A percentile compares a stretch with the other conserved stretches of the same genome.
phyloP scores from a whole-genome alignment of 2,329 filamentous ascomycete genomes.

The Elsinoe fawcettii region DNA sequence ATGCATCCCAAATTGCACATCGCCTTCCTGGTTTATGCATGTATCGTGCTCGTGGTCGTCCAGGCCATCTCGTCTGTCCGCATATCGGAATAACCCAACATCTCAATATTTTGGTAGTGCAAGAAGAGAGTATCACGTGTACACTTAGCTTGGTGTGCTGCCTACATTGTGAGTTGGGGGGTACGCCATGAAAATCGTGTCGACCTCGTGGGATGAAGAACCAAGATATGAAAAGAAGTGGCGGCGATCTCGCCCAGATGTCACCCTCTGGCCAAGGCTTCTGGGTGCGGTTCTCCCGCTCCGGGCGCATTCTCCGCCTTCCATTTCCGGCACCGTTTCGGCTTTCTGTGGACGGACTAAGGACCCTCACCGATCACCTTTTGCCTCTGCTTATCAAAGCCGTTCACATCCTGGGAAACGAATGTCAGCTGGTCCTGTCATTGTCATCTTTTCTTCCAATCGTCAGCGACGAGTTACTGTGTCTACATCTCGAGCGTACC shows the following conservation, averaged over 20 bases:
- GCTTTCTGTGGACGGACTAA: not conserved
- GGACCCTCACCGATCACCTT: not conserved
- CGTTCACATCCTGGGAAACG: not conserved
- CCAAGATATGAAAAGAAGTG: not conserved
- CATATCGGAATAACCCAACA: too few relatives aligned
- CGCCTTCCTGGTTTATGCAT: too few relatives aligned
- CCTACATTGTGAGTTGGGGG: too few relatives aligned
- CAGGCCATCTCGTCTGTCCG: too few relatives aligned
- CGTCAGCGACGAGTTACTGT: not conserved
- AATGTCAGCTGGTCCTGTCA: not conserved
- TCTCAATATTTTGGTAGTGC: too few relatives aligned
- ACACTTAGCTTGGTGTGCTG: not conserved
- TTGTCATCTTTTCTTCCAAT: not conserved
- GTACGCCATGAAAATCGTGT: too few relatives aligned
- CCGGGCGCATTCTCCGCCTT: not conserved
- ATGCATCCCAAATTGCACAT: too few relatives aligned
- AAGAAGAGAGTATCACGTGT: not conserved
- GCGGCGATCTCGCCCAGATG: not conserved
- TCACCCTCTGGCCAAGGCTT: not conserved
- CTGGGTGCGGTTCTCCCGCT: conserved; percentile 6
- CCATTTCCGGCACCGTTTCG: not conserved
- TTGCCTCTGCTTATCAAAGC: conserved; percentile 11
- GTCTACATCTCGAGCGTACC: too few relatives aligned
- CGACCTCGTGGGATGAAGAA: not conserved
- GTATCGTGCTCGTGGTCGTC: too few relatives aligned